A percentile compares a stretch with the other conserved stretches of the same genome.
These are phyloP conservation scores for Lactifluus piperatus DNA, from an alignment of 768 basidiomycete species.

Conservation along the genomic window DNA sequence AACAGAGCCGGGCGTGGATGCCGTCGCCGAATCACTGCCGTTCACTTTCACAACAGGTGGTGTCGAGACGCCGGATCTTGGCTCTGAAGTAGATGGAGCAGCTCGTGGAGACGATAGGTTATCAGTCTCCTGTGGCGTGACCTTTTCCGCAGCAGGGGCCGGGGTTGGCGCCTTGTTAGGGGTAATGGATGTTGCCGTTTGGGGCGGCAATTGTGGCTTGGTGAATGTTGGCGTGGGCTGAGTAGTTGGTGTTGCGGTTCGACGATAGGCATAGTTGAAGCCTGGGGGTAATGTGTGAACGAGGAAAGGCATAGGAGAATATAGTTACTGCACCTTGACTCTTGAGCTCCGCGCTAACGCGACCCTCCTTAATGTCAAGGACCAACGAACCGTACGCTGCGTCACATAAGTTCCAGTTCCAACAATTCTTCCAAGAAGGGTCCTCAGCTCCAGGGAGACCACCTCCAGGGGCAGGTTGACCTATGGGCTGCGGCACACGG, in stretches of 20 bases:
- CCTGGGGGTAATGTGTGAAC: conserved; percentile 36
- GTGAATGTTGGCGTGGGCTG: conserved; percentile 52
- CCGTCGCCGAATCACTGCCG: conserved; percentile 31
- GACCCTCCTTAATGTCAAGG: conserved; percentile 84
- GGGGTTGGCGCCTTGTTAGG: conserved; percentile 29
- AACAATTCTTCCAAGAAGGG: conserved; percentile 96
- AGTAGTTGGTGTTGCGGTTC: conserved; percentile 48
- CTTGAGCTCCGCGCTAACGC: conserved; percentile 86
- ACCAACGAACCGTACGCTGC: conserved; percentile 87
- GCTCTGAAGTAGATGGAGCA: neutral
- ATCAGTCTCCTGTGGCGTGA: conserved; percentile 3
- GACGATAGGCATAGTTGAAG: conserved; percentile 93
- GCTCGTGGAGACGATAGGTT: neutral
- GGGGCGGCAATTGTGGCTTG: conserved; percentile 40
- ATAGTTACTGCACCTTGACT: conserved; percentile 62
- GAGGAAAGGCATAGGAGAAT: neutral
- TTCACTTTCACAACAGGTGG: conserved; percentile 18
- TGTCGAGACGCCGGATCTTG: conserved; percentile 9
- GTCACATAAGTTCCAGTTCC: conserved; percentile 98
- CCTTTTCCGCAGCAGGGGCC: conserved; percentile 18
- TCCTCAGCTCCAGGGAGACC: conserved; percentile 61
- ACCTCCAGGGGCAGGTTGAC: conserved; percentile 34
- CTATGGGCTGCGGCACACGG: conserved; percentile 55
- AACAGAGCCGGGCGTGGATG: conserved; percentile 18
- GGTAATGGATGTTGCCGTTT: conserved; percentile 29